phyloP scores from a whole-genome alignment of 2,329 filamentous ascomycete genomes.

The Coniella vitis region DNA sequence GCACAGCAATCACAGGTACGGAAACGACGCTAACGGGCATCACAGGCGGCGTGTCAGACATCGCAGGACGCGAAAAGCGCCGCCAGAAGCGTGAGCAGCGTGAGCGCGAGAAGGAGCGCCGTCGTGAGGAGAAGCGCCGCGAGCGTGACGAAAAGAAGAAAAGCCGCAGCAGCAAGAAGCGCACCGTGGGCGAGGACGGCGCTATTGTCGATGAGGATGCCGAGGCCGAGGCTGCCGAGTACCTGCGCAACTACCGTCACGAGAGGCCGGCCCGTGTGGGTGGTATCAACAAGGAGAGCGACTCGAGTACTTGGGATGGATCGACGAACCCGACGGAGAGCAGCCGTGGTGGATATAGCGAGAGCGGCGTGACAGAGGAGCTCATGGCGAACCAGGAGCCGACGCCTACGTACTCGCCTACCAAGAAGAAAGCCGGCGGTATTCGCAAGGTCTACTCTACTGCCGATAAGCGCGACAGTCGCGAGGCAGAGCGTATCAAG shows the following conservation, averaged over 20 bases:
- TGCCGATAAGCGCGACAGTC: slow-evolving; percentile 44
- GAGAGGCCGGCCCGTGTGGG: slow-evolving; percentile 84
- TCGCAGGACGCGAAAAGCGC: slow-evolving; percentile 48
- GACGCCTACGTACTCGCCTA: slow-evolving; percentile 49
- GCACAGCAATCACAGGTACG: slow-evolving; percentile 28
- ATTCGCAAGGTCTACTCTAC: slow-evolving; percentile 59
- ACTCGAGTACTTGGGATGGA: slow-evolving; percentile 75
- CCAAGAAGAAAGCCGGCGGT: slow-evolving; percentile 36
- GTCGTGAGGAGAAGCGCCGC: slow-evolving; percentile 27
- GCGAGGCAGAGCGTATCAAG: slow-evolving; percentile 48
- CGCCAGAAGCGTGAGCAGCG: slow-evolving; percentile 46
- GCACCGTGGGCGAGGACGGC: slow-evolving; percentile 51
- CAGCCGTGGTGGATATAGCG: slow-evolving; percentile 23
- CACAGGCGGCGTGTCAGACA: slow-evolving; percentile 51
- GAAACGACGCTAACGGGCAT: slow-evolving; percentile 40
- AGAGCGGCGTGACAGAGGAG: slow-evolving; percentile 50
- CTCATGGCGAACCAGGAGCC: slow-evolving; percentile 52
- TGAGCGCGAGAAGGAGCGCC: slow-evolving; percentile 41
- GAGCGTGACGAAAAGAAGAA: slow-evolving; percentile 27
- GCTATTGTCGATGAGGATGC: slow-evolving; percentile 57
- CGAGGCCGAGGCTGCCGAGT: slow-evolving; percentile 56
- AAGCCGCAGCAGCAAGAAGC: slow-evolving; percentile 24
- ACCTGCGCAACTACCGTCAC: slow-evolving; percentile 76
- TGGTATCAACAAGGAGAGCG: slow-evolving; percentile 75
- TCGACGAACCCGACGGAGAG: slow-evolving; percentile 60